phyloP scores from a whole-genome alignment of 257 asterid species.

The Nyctanthes arbortristis region DNA sequence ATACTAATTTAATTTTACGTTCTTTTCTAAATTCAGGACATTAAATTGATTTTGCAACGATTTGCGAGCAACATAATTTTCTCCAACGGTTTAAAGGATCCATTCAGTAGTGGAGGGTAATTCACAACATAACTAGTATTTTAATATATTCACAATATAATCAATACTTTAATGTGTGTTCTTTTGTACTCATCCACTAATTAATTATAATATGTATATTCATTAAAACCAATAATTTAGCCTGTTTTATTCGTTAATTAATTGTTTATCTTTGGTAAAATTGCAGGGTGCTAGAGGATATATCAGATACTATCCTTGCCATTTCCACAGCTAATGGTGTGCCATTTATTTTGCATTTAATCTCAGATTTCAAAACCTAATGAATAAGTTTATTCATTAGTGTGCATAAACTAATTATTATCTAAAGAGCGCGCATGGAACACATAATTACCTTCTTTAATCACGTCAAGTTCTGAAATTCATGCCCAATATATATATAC shows the following conservation, averaged over 20 bases:
- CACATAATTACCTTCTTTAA: too few relatives aligned
- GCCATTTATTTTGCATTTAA: background rate
- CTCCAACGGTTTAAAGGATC: constrained; percentile 66
- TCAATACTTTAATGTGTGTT: too few relatives aligned
- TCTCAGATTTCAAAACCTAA: background rate
- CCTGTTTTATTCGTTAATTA: background rate
- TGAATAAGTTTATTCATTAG: too few relatives aligned
- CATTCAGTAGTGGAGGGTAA: constrained; percentile 61
- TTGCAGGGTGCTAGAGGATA: constrained; percentile 45
- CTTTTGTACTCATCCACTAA: too few relatives aligned
- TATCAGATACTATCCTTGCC: constrained; percentile 47
- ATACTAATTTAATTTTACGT: background rate
- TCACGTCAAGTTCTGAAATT: too few relatives aligned
- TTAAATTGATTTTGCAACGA: constrained; percentile 37
- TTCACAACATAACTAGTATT: background rate
- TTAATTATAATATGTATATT: background rate
- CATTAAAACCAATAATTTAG: background rate
- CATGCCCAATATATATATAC: background rate
- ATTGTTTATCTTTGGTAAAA: background rate
- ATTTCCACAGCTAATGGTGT: constrained; percentile 52
- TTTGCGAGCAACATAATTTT: constrained; percentile 66
- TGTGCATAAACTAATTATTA: too few relatives aligned
- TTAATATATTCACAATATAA: too few relatives aligned
- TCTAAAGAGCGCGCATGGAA: too few relatives aligned
- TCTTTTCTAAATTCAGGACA: constrained; percentile 37